Evolutionary conservation across 441 rosid species (phyloP).

Genomic region (Gossypium davidsonii): DNA sequence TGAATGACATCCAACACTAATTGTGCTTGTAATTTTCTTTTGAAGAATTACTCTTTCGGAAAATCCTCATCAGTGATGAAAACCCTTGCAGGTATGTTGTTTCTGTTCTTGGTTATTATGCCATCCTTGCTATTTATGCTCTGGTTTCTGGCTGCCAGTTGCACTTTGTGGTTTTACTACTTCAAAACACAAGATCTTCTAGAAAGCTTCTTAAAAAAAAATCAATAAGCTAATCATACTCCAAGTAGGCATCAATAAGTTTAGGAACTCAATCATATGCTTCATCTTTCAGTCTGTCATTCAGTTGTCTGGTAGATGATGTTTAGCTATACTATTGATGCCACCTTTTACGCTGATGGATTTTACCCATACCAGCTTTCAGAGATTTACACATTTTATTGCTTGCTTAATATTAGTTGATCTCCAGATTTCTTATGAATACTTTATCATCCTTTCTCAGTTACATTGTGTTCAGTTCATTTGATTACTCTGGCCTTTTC

Average conservation of each 20-base stretch:
- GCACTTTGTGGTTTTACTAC: neutral
- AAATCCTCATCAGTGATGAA: slow-evolving; percentile 85
- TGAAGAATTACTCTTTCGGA: slow-evolving; percentile 92
- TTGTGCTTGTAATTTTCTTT: slow-evolving; percentile 18
- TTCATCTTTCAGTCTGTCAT: neutral
- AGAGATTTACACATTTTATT: neutral
- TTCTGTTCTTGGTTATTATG: slow-evolving; percentile 9
- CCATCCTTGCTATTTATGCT: slow-evolving; percentile 10
- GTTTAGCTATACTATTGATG: neutral
- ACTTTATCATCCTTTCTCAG: neutral
- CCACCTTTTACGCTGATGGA: neutral
- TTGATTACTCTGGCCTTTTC: neutral
- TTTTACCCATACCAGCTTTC: neutral
- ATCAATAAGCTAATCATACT: neutral
- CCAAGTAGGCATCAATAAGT: neutral
- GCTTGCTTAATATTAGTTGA: neutral
- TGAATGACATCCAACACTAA: slow-evolving; percentile 19
- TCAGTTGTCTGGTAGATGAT: neutral
- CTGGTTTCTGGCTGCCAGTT: neutral
- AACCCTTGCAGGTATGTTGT: slow-evolving; percentile 76
- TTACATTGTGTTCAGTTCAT: neutral
- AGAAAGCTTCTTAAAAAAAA: neutral
- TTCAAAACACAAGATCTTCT: neutral
- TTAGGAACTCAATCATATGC: neutral
- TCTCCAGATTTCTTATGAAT: neutral